Evolutionary conservation across 768 basidiomycete species (phyloP).

Genomic region (Kwoniella dendrophila): DNA sequence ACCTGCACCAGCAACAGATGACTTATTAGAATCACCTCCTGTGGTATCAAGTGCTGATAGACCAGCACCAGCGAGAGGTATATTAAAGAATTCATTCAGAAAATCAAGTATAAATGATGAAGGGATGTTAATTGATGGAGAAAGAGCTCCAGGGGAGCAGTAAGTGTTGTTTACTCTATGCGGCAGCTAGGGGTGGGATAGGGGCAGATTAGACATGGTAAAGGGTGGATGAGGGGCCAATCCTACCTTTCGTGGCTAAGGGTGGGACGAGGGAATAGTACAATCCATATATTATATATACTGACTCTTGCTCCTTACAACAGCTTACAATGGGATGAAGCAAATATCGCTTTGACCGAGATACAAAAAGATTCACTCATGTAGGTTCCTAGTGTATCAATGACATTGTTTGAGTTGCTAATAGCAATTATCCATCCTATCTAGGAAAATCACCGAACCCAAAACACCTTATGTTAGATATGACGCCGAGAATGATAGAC

Average conservation of each 20-base stretch:
- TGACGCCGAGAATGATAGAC: constrained; percentile 49
- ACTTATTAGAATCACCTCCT: constrained; percentile 18
- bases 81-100: constrained; percentile 44
- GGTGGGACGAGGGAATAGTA: too few species aligned
- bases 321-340: constrained; percentile 93
- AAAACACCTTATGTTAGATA: constrained; percentile 90
- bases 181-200: constrained; percentile 19
- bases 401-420: not conserved
- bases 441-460: constrained; percentile 87
- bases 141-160: constrained; percentile 19
- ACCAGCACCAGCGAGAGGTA: constrained; percentile 43
- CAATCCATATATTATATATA: not conserved
- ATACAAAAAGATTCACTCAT: constrained; percentile 92
- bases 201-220: too few species aligned
- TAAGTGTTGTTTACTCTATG: constrained; percentile 13
- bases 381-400: constrained; percentile 51
- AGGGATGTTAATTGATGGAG: constrained; percentile 10
- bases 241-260: too few species aligned
- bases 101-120: constrained; percentile 25
- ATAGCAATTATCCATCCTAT: not conserved
- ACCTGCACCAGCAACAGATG: constrained; percentile 26
- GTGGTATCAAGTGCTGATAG: constrained; percentile 15
- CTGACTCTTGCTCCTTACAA: not conserved
- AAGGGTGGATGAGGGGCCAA: too few species aligned
- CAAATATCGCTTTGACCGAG: constrained; percentile 87